Percentiles rank a stretch among this genome's conserved stretches.
phyloP scores from a whole-genome alignment of 2,329 filamentous ascomycete species.

The Lanzia echinophila region DNA sequence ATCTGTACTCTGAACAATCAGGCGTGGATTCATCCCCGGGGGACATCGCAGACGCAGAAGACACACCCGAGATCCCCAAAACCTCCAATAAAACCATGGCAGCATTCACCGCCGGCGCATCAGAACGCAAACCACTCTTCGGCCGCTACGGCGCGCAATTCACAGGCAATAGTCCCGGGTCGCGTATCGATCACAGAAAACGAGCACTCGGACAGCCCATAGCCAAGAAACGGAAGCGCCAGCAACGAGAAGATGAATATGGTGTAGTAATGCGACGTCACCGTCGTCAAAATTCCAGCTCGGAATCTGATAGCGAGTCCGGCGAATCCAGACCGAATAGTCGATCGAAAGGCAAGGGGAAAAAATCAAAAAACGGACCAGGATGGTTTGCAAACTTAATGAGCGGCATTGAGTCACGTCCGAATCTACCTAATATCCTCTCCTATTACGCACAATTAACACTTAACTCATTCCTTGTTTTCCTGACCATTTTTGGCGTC shows the following conservation, averaged over 20 bases:
- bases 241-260: slow-evolving; percentile 27
- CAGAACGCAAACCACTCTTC: slow-evolving; percentile 38
- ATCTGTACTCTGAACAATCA: slow-evolving; percentile 48
- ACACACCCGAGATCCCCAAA: slow-evolving; percentile 43
- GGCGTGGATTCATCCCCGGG: slow-evolving; percentile 55
- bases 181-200: slow-evolving; percentile 42
- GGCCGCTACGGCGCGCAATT: slow-evolving; percentile 38
- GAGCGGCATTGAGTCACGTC: slow-evolving; percentile 56
- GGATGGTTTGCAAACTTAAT: slow-evolving; percentile 46
- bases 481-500: slow-evolving; percentile 34
- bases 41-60: slow-evolving; percentile 42
- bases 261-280: slow-evolving; percentile 27
- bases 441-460: slow-evolving; percentile 59
- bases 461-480: slow-evolving; percentile 42
- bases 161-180: slow-evolving; percentile 42
- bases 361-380: slow-evolving; percentile 26
- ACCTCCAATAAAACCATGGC: slow-evolving; percentile 46
- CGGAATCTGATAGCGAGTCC: slow-evolving; percentile 32
- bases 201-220: slow-evolving; percentile 41
- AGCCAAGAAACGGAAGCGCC: slow-evolving; percentile 40
- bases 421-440: slow-evolving; percentile 57
- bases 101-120: slow-evolving; percentile 41
- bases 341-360: slow-evolving; percentile 28
- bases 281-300: slow-evolving; percentile 33
- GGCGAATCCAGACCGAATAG: slow-evolving; percentile 29